Conservation (phyloP, 116 monocot genomes). For the Dioscorea cayenensis region DNA sequence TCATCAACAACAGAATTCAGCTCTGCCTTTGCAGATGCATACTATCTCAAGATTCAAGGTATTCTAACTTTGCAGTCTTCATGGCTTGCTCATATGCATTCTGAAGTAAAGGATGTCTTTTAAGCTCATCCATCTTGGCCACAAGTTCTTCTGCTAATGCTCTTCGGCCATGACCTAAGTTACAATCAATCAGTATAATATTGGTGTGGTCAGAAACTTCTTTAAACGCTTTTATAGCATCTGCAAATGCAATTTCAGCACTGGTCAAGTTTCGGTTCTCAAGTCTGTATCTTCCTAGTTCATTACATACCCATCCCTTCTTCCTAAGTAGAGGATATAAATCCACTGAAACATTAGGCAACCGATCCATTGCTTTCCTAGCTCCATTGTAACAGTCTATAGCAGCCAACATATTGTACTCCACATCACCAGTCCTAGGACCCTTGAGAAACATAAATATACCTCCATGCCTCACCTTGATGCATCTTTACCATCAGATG, state of each 20-base stretch:
- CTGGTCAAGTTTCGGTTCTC: slow-evolving; percentile 42
- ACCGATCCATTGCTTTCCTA: slow-evolving; percentile 33
- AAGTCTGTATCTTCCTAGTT: slow-evolving; percentile 77
- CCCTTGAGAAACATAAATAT: slow-evolving; percentile 82
- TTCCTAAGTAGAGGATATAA: slow-evolving; percentile 59
- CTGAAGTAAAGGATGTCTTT: slow-evolving; percentile 31
- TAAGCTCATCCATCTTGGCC: slow-evolving; percentile 49
- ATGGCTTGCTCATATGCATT: slow-evolving; percentile 49
- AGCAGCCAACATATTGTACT: slow-evolving; percentile 62
- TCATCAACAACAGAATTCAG: slow-evolving; percentile 29
- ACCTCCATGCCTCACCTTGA: slow-evolving; percentile 53
- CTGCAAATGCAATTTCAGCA: slow-evolving; percentile 74
- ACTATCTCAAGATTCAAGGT: slow-evolving; percentile 66
- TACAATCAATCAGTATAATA: slow-evolving; percentile 94
- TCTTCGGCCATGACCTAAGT: slow-evolving; percentile 94
- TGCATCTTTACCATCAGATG: slow-evolving; percentile 19
- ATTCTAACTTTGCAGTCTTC: slow-evolving; percentile 74
- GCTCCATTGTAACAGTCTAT: slow-evolving; percentile 57
- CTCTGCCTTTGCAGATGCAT: slow-evolving; percentile 70
- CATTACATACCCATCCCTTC: slow-evolving; percentile 90
- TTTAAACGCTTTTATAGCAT: slow-evolving; percentile 83
- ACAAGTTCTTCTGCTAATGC: slow-evolving; percentile 86
- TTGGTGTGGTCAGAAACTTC: slow-evolving; percentile 82
- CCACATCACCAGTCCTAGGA: slow-evolving; percentile 44
- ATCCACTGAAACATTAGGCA: slow-evolving; percentile 36